Evolutionary conservation across 2,329 filamentous ascomycete genomes (phyloP).

Genomic region (Chaetomiaceae sp.): DNA sequence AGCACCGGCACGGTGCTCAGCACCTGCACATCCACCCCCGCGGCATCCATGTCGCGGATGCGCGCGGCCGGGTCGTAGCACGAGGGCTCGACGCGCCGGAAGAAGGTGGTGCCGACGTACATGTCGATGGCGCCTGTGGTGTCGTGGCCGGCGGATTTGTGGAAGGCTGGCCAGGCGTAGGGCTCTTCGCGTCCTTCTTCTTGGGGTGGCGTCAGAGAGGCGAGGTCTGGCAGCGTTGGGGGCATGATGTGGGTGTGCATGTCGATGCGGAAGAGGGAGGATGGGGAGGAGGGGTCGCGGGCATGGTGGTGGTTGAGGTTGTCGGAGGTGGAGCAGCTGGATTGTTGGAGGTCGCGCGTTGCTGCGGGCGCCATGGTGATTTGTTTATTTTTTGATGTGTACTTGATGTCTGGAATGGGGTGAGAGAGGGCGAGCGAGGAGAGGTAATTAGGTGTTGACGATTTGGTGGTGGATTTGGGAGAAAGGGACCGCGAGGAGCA

Average conservation of each 20-base stretch:
- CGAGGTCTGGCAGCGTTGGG: slow-evolving; percentile 36
- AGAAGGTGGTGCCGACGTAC: slow-evolving; percentile 33
- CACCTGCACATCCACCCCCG: slow-evolving; percentile 35
- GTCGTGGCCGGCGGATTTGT: slow-evolving; percentile 19
- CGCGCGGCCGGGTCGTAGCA: slow-evolving; percentile 31
- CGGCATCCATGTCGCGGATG: slow-evolving; percentile 33
- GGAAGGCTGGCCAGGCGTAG: slow-evolving; percentile 33
- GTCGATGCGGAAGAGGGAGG: slow-evolving; percentile 33
- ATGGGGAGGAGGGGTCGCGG: slow-evolving; percentile 5
- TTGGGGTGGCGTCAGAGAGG: slow-evolving; percentile 40
- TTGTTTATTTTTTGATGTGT: too few relatives aligned
- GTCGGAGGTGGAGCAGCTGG: slow-evolving; percentile 5
- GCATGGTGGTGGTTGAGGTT: background rate
- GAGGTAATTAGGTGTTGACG: background rate
- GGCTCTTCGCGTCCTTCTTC: slow-evolving; percentile 21
- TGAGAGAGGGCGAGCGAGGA: background rate
- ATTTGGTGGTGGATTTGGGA: background rate
- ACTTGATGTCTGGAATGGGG: background rate
- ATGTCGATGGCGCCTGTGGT: slow-evolving; percentile 30
- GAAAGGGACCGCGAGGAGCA: background rate
- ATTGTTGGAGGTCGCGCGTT: slow-evolving; percentile 2
- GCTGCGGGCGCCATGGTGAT: slow-evolving; percentile 15
- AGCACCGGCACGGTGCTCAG: slow-evolving; percentile 35
- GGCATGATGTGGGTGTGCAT: slow-evolving; percentile 38
- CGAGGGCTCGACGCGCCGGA: slow-evolving; percentile 33